Conservation (phyloP, 2,329 filamentous ascomycete species). For the Talaromyces sp. region DNA sequence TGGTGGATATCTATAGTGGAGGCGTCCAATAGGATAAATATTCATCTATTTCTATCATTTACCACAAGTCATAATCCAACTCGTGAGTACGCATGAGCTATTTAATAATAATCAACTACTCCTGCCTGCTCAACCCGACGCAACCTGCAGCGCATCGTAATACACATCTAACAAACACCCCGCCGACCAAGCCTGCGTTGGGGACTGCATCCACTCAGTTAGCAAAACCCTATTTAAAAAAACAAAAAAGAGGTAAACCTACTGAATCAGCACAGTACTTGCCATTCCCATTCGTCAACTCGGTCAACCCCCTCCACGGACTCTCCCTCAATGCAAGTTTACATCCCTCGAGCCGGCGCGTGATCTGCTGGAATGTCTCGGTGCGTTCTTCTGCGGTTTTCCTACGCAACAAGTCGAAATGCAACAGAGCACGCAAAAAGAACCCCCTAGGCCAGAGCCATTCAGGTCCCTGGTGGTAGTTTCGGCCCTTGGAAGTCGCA, state of each 20-base stretch:
- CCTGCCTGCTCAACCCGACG: background rate
- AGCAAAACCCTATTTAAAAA: constrained; percentile 7
- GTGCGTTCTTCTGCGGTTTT: constrained; percentile 61
- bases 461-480: constrained; percentile 97
- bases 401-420: constrained; percentile 77
- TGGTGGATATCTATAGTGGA: too few relatives aligned
- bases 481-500: constrained; percentile 84
- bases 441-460: constrained; percentile 98
- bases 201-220: constrained; percentile 53
- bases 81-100: too few relatives aligned
- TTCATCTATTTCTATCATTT: too few relatives aligned
- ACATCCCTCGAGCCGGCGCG: constrained; percentile 71
- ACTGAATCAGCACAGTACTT: constrained; percentile 82
- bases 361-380: constrained; percentile 94
- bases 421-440: constrained; percentile 84
- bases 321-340: constrained; percentile 76
- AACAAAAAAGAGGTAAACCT: constrained; percentile 29
- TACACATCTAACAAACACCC: constrained; percentile 93
- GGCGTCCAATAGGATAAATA: too few relatives aligned
- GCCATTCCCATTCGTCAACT: constrained; percentile 87
- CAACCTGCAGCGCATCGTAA: constrained; percentile 66
- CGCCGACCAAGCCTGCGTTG: constrained; percentile 94
- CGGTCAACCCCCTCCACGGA: constrained; percentile 83
- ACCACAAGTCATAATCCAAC: too few relatives aligned
- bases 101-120: background rate